phyloP scores from a whole-genome alignment of 768 basidiomycete species.

The Auricularia cornea region DNA sequence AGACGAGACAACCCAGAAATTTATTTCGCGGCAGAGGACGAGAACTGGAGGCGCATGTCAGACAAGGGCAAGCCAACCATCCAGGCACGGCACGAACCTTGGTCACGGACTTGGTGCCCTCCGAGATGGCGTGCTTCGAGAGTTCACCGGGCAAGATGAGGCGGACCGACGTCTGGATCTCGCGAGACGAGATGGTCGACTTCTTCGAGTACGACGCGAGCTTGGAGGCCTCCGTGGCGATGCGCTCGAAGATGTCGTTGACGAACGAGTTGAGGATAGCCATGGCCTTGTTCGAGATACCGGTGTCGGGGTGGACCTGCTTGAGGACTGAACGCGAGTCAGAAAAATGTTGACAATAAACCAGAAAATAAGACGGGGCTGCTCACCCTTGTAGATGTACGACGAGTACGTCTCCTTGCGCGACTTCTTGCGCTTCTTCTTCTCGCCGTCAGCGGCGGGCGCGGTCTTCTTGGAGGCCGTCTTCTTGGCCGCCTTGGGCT shows the following conservation, averaged over 20 bases:
- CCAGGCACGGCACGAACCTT: no score
- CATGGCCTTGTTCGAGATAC: conserved; percentile 88
- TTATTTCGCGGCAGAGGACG: not conserved
- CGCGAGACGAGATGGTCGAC: conserved; percentile 85
- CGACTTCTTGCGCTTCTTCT: conserved; percentile 74
- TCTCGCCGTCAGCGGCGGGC: conserved; percentile 48
- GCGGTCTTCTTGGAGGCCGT: conserved; percentile 28
- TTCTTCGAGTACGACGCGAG: conserved; percentile 84
- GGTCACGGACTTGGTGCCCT: conserved; percentile 54
- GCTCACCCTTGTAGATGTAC: conserved; percentile 74
- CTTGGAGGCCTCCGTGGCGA: conserved; percentile 67
- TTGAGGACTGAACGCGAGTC: conserved; percentile 51
- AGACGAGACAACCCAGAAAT: not conserved
- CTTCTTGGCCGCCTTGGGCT: conserved; percentile 48
- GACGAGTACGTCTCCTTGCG: conserved; percentile 80
- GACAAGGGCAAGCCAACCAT: no score
- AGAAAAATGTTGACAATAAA: not conserved
- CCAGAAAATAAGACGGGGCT: not conserved
- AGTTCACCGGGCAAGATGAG: conserved; percentile 80
- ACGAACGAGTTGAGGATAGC: conserved; percentile 78
- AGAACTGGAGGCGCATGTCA: not conserved
- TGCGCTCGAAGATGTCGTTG: conserved; percentile 78
- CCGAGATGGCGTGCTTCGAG: conserved; percentile 82
- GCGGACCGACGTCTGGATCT: conserved; percentile 80
- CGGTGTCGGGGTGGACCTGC: conserved; percentile 89